phyloP scores from a whole-genome alignment of 2,329 filamentous ascomycete genomes.

The Pseudogymnoascus verrucosus region DNA sequence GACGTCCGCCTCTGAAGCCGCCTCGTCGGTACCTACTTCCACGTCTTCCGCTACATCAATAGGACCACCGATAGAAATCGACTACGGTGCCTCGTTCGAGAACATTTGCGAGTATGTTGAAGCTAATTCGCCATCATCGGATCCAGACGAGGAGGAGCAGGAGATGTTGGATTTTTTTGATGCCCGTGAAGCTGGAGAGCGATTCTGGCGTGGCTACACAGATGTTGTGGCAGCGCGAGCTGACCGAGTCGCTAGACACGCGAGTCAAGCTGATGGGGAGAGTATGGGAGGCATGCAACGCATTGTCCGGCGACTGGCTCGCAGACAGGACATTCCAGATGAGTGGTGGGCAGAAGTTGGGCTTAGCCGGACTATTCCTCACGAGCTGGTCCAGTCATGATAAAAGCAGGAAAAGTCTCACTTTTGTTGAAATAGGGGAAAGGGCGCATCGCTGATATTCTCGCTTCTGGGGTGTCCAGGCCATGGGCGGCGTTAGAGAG shows the following conservation, averaged over 20 bases:
- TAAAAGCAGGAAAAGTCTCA: neutral
- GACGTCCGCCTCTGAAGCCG: slow-evolving; percentile 21
- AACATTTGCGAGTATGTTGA: slow-evolving; percentile 12
- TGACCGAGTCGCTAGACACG: slow-evolving; percentile 28
- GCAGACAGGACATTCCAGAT: slow-evolving; percentile 68
- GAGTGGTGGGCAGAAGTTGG: slow-evolving; percentile 73
- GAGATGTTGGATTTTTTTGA: slow-evolving; percentile 19
- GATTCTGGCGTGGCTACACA: slow-evolving; percentile 22
- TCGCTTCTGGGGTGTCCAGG: neutral
- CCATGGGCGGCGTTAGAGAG: neutral
- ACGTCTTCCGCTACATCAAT: neutral
- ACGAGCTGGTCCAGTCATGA: slow-evolving; percentile 23
- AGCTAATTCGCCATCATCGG: slow-evolving; percentile 22
- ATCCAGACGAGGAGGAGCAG: slow-evolving; percentile 31
- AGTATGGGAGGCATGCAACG: slow-evolving; percentile 57
- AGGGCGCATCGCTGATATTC: neutral
- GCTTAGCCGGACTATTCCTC: slow-evolving; percentile 50
- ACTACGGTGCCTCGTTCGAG: neutral
- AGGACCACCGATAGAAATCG: neutral
- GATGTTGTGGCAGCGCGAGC: slow-evolving; percentile 24
- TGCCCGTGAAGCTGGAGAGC: slow-evolving; percentile 10
- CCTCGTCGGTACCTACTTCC: slow-evolving; percentile 15
- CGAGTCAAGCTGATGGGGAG: slow-evolving; percentile 22
- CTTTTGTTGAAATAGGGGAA: neutral
- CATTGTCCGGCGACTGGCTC: slow-evolving; percentile 62